Evolutionary conservation across 768 basidiomycete genomes (phyloP).

Genomic region (Mrakia blollopis): DNA sequence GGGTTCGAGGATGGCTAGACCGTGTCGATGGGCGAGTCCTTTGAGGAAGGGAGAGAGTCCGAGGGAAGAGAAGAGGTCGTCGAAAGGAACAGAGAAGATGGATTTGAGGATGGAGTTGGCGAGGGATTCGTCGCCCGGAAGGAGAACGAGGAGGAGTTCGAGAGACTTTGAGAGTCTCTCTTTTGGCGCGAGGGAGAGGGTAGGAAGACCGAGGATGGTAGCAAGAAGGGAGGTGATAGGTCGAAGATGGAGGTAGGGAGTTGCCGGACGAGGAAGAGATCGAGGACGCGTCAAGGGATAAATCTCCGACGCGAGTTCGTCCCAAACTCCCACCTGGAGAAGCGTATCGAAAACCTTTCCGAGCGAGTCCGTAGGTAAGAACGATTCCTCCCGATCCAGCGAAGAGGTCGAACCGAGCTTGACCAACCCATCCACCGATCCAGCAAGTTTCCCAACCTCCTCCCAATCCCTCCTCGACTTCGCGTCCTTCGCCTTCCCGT

Average conservation of each 20-base stretch:
- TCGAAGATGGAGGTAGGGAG: constrained; percentile 46
- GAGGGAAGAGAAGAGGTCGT: neutral
- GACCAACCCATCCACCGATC: neutral
- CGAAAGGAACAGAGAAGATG: constrained; percentile 9
- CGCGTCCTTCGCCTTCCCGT: neutral
- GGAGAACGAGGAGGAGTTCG: constrained; percentile 53
- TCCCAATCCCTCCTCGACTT: neutral
- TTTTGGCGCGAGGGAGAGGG: constrained; percentile 52
- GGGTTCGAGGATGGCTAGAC: constrained; percentile 42
- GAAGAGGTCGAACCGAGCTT: neutral
- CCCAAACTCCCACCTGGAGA: constrained; percentile 2
- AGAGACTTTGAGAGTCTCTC: constrained; percentile 64
- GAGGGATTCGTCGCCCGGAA: constrained; percentile 70
- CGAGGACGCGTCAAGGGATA: constrained; percentile 1
- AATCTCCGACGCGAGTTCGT: constrained; percentile 10
- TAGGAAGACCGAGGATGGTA: constrained; percentile 55
- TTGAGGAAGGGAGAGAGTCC: neutral
- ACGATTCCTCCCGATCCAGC: neutral
- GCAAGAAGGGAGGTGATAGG: constrained; percentile 56
- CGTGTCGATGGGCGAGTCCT: constrained; percentile 36
- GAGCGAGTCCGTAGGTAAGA: neutral
- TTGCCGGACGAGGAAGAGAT: neutral
- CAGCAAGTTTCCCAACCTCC: constrained; percentile 20
- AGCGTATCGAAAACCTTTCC: constrained; percentile 9
- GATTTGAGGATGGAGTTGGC: constrained; percentile 50